Conservation (phyloP, 129 eudicot species). For the Flaveria bidentis region DNA sequence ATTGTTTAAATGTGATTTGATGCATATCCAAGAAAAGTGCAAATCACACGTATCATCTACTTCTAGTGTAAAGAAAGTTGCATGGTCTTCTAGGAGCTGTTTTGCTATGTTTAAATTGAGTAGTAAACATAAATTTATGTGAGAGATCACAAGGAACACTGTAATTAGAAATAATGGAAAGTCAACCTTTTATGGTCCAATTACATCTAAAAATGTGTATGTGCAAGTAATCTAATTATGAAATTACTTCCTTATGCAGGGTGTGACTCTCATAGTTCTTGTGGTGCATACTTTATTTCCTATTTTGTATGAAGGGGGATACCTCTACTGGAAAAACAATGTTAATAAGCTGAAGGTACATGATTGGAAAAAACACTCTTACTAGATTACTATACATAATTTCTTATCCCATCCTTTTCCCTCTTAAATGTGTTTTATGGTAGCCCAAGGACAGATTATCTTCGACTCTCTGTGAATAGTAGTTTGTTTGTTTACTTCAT, state of each 20-base stretch:
- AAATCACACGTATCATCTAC: too few relatives aligned
- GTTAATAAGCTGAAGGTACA: slow-evolving; percentile 79
- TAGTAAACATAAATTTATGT: not conserved
- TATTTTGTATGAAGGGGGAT: slow-evolving; percentile 65
- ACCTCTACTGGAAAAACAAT: slow-evolving; percentile 65
- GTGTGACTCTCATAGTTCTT: slow-evolving; percentile 62
- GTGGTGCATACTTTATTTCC: slow-evolving; percentile 67
- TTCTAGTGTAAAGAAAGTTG: not conserved
- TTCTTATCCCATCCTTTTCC: not conserved
- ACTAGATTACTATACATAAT: slow-evolving; percentile 7
- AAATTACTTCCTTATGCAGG: slow-evolving; percentile 52
- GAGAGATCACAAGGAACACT: not conserved
- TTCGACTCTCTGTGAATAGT: not conserved
- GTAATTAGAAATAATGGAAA: not conserved
- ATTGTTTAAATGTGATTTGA: too few relatives aligned
- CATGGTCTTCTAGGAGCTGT: not conserved
- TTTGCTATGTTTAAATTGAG: not conserved
- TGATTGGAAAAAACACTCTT: slow-evolving; percentile 2
- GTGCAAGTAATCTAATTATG: not conserved
- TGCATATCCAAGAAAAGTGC: too few relatives aligned
- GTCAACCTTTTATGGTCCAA: not conserved
- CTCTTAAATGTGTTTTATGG: not conserved
- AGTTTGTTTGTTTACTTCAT: slow-evolving; percentile 19
- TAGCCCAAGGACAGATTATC: not conserved
- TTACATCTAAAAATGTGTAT: not conserved